Evolutionary conservation across 2,329 filamentous ascomycete genomes (phyloP).

Genomic region (Nothopassalora personata): DNA sequence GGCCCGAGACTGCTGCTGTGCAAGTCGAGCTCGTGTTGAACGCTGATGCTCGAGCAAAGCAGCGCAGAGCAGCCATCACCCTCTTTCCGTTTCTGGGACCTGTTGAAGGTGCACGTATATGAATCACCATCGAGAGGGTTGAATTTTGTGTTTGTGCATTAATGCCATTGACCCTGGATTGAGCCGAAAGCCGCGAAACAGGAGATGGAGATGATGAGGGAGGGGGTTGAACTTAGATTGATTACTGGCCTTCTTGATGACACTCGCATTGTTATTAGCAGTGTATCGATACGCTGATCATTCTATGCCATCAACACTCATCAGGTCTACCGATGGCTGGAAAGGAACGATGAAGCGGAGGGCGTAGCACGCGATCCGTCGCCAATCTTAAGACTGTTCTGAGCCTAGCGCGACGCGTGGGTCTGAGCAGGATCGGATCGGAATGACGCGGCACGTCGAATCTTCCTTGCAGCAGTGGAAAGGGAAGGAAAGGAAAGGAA

Average conservation of each 20-base stretch:
- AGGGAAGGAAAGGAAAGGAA: too few species aligned
- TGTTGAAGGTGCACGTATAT: not conserved
- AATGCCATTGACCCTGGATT: not conserved
- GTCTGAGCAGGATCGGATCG: not conserved
- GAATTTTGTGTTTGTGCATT: not conserved
- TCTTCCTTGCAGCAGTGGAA: not conserved
- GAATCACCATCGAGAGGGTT: not conserved
- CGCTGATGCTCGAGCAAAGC: not conserved
- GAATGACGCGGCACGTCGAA: not conserved
- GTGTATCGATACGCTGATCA: not conserved
- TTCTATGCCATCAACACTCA: too few species aligned
- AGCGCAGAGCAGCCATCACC: not conserved
- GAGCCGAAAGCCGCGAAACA: not conserved
- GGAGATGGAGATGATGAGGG: not conserved
- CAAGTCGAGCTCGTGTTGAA: not conserved
- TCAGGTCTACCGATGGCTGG: too few species aligned
- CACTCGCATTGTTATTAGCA: not conserved
- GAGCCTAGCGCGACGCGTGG: too few species aligned
- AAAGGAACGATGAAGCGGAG: too few species aligned
- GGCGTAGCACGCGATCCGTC: too few species aligned
- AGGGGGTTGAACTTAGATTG: not conserved
- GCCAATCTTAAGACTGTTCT: not conserved
- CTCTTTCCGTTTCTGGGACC: not conserved
- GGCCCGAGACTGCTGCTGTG: not conserved
- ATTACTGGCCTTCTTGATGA: not conserved